phyloP scores from a whole-genome alignment of 1,284 basidiomycete species.

The Microbotryum silenes-acaulis region DNA sequence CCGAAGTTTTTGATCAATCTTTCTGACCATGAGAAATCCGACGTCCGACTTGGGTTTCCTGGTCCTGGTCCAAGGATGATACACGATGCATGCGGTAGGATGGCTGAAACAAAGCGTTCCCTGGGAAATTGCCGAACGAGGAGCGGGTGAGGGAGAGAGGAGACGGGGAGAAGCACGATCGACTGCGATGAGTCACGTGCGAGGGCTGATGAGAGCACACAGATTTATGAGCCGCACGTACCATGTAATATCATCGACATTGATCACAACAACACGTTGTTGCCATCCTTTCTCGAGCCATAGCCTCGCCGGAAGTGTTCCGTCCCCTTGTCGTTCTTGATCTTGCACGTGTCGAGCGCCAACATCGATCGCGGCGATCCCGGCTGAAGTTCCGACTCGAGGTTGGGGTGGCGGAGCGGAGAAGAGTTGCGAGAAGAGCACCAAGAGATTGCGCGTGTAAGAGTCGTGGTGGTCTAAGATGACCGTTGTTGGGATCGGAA shows the following conservation, averaged over 20 bases:
- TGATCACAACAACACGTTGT: constrained; percentile 56
- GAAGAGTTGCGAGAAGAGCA: constrained; percentile 16
- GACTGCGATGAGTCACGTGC: too few relatives aligned
- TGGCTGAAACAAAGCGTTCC: constrained; percentile 46
- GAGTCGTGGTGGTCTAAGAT: constrained; percentile 77
- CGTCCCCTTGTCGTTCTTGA: not conserved
- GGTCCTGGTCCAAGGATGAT: constrained; percentile 70
- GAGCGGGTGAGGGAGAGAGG: not conserved
- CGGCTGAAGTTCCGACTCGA: not conserved
- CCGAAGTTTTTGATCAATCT: constrained; percentile 58
- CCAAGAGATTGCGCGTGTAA: constrained; percentile 60
- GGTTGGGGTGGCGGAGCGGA: not conserved
- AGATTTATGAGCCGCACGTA: not conserved
- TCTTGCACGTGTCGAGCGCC: not conserved
- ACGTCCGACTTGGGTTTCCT: constrained; percentile 58
- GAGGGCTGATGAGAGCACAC: too few relatives aligned
- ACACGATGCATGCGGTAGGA: constrained; percentile 56
- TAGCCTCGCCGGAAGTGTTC: constrained; percentile 50
- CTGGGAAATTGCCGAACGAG: not conserved
- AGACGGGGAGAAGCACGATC: too few relatives aligned
- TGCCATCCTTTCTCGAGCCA: constrained; percentile 19
- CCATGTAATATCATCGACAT: constrained; percentile 56
- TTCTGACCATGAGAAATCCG: constrained; percentile 59
- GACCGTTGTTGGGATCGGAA: constrained; percentile 44
- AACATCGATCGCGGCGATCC: not conserved